Evolutionary conservation across 1,284 basidiomycete genomes (phyloP).

Genomic region (Anthracocystis walkeri): DNA sequence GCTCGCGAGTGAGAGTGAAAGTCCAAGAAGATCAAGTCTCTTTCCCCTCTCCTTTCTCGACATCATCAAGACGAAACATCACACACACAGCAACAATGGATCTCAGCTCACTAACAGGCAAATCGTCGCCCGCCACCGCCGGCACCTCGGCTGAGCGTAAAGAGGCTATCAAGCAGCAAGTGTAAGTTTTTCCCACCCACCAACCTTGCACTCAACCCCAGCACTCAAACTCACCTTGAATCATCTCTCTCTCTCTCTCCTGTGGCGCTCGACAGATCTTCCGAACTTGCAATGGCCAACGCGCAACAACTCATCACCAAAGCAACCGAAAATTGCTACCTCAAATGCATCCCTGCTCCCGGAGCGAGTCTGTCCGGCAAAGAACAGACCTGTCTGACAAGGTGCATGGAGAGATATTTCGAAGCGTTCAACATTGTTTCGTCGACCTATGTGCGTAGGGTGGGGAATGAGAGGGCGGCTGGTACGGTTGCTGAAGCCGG

Average conservation of each 20-base stretch:
- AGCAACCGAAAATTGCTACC: slow-evolving; percentile 68
- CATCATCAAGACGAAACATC: background rate
- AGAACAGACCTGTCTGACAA: slow-evolving; percentile 64
- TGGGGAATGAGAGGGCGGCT: slow-evolving; percentile 56
- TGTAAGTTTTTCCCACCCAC: slow-evolving; percentile 35
- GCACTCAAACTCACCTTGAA: too few relatives aligned
- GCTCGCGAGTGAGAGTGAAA: background rate
- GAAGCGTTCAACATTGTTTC: slow-evolving; percentile 67
- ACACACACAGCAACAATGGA: slow-evolving; percentile 42
- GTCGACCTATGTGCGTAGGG: slow-evolving; percentile 58
- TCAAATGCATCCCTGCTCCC: slow-evolving; percentile 63
- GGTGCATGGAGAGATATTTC: slow-evolving; percentile 68
- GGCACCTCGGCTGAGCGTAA: slow-evolving; percentile 60
- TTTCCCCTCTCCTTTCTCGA: background rate
- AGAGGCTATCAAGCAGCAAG: slow-evolving; percentile 66
- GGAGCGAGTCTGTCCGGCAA: slow-evolving; percentile 58
- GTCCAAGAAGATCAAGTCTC: slow-evolving; percentile 2
- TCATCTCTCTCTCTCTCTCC: background rate
- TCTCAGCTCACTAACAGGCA: slow-evolving; percentile 54
- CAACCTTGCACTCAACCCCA: too few relatives aligned
- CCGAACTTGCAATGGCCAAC: slow-evolving; percentile 63
- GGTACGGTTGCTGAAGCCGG: slow-evolving; percentile 48
- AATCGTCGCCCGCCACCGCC: slow-evolving; percentile 11
- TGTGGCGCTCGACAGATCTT: slow-evolving; percentile 12
- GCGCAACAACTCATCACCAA: slow-evolving; percentile 67